Percentiles rank a stretch among this genome's conserved stretches.
Evolutionary conservation across 345 rosid genomes (phyloP).

Genomic region (Mercurialis annua): DNA sequence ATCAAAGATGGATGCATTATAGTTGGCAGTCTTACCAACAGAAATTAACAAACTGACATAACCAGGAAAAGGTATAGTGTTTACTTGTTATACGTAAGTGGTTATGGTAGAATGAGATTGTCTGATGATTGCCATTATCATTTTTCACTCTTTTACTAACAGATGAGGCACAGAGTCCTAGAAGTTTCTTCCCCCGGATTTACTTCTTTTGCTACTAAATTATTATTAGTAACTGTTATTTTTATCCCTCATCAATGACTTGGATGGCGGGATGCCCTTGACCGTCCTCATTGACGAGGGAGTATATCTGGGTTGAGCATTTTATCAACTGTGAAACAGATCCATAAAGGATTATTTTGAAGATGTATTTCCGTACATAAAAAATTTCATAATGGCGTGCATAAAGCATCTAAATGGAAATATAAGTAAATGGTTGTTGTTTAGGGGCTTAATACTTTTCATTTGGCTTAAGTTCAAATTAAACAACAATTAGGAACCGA

Average conservation of each 20-base stretch:
- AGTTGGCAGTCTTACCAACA: background rate
- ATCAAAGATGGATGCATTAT: background rate
- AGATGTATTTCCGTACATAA: too few species aligned
- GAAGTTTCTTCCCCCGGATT: background rate
- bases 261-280: background rate
- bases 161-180: background rate
- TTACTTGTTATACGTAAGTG: background rate
- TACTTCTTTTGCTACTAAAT: too few species aligned
- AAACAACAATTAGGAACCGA: too few species aligned
- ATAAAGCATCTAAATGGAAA: too few species aligned
- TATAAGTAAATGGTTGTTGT: too few species aligned
- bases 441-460: too few species aligned
- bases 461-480: too few species aligned
- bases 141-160: background rate
- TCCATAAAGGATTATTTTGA: background rate
- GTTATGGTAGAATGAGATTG: background rate
- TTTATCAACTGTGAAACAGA: background rate
- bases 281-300: background rate
- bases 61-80: background rate
- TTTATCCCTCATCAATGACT: background rate
- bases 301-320: background rate
- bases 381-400: too few species aligned
- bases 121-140: background rate
- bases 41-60: background rate
- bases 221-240: background rate